Conservation (phyloP, 371 early-diverging fungal genomes). For the Coelomomyces lativittatus region DNA sequence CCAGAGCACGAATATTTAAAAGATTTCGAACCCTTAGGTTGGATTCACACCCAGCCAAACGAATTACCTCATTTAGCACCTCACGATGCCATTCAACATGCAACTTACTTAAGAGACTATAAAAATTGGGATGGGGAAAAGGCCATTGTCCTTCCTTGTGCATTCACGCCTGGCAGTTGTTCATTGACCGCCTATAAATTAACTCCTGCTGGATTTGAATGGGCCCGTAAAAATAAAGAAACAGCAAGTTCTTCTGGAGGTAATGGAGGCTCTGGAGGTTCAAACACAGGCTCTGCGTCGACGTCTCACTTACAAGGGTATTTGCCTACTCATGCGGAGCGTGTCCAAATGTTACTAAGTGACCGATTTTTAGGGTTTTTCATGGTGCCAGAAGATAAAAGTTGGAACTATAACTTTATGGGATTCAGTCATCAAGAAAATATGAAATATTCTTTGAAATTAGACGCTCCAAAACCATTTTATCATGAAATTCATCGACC, state of each 20-base stretch:
- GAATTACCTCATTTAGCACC: constrained; percentile 77
- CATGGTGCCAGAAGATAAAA: constrained; percentile 80
- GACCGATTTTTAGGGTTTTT: constrained; percentile 92
- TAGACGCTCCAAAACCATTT: constrained; percentile 87
- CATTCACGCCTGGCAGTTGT: constrained; percentile 93
- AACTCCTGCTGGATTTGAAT: constrained; percentile 84
- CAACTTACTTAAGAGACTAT: constrained; percentile 65
- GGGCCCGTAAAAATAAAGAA: constrained; percentile 57
- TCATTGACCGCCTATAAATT: constrained; percentile 85
- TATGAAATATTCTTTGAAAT: constrained; percentile 70
- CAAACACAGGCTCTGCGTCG: too few relatives aligned
- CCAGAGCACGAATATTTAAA: constrained; percentile 76
- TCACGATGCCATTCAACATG: constrained; percentile 76
- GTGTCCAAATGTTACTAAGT: constrained; percentile 81
- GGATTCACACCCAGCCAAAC: constrained; percentile 92
- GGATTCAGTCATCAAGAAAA: constrained; percentile 72
- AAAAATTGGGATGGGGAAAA: constrained; percentile 88
- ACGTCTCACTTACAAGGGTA: constrained; percentile 70
- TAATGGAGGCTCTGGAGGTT: too few relatives aligned
- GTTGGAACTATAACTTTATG: constrained; percentile 94
- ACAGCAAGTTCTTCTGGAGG: constrained; percentile 41
- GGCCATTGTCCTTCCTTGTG: constrained; percentile 70
- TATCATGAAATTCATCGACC: constrained; percentile 91
- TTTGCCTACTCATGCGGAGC: constrained; percentile 69
- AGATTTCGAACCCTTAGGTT: constrained; percentile 85